Conservation (phyloP, 345 rosid species). For the Sisymbrium altissimum region DNA sequence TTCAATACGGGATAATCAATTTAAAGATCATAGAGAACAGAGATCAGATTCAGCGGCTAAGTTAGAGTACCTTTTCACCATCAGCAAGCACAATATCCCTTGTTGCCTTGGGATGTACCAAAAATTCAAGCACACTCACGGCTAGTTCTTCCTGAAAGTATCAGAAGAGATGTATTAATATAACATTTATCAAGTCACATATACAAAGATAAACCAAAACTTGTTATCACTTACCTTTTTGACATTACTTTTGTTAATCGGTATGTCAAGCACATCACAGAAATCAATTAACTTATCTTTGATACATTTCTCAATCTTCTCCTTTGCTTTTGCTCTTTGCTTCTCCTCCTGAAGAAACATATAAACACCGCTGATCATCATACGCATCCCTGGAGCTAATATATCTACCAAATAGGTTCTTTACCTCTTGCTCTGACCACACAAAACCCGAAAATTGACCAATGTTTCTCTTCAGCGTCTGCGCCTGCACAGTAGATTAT, state of each 20-base stretch:
- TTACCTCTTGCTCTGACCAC: slow-evolving; percentile 87
- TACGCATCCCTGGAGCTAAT: neutral
- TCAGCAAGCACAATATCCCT: slow-evolving; percentile 81
- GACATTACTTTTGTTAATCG: slow-evolving; percentile 53
- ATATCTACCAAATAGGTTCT: neutral
- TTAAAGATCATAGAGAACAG: neutral
- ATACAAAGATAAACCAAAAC: neutral
- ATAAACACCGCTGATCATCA: neutral
- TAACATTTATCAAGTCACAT: neutral
- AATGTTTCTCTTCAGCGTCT: slow-evolving; percentile 74
- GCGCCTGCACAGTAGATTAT: slow-evolving; percentile 46
- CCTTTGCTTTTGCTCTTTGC: slow-evolving; percentile 72
- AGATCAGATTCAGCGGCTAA: neutral
- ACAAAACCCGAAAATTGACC: slow-evolving; percentile 92
- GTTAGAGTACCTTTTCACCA: slow-evolving; percentile 56
- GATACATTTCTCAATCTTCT: slow-evolving; percentile 84
- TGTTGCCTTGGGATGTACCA: slow-evolving; percentile 81
- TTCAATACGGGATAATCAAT: neutral
- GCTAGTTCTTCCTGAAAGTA: slow-evolving; percentile 73
- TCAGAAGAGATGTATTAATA: neutral
- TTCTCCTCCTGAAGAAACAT: slow-evolving; percentile 56
- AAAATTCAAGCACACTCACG: slow-evolving; percentile 73
- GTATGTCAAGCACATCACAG: slow-evolving; percentile 90
- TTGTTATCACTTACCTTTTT: slow-evolving; percentile 53
- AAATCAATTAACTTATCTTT: slow-evolving; percentile 87